phyloP scores from a whole-genome alignment of 2,329 filamentous ascomycete genomes.

The Trichoderma semiorbis region DNA sequence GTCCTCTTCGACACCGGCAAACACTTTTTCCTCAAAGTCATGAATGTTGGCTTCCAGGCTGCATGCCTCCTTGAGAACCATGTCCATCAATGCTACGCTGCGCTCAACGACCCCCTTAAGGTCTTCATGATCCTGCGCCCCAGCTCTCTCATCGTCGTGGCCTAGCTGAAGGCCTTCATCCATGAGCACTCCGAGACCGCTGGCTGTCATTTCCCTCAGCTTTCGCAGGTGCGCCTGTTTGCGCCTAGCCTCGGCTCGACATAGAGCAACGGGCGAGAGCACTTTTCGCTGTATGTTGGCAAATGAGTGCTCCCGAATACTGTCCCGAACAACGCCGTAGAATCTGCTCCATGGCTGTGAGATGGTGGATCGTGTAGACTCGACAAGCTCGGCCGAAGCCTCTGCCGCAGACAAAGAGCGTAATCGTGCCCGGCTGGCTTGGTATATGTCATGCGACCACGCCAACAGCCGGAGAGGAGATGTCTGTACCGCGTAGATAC shows the following conservation, averaged over 20 bases:
- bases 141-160: conserved; percentile 55
- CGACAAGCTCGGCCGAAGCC: conserved; percentile 32
- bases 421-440: conserved; percentile 52
- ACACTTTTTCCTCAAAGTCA: conserved; percentile 65
- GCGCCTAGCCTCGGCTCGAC: conserved; percentile 67
- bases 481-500: conserved; percentile 81
- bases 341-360: conserved; percentile 63
- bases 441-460: conserved; percentile 68
- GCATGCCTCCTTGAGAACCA: conserved; percentile 70
- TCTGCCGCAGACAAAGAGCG: conserved; percentile 31
- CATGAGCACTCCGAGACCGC: conserved; percentile 80
- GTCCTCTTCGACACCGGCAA: conserved; percentile 59
- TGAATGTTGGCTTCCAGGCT: conserved; percentile 58
- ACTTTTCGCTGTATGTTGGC: conserved; percentile 67
- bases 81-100: conserved; percentile 82
- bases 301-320: conserved; percentile 68
- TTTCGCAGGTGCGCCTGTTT: conserved; percentile 71
- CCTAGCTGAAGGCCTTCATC: conserved; percentile 76
- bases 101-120: conserved; percentile 73
- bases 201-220: conserved; percentile 76
- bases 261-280: conserved; percentile 73
- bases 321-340: conserved; percentile 75
- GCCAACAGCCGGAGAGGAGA: conserved; percentile 72
- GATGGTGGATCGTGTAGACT: conserved; percentile 38
- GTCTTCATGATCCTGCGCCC: conserved; percentile 47